Evolutionary conservation across 495 filamentous ascomycete genomes (phyloP).

Genomic region (Evernia prunastri): DNA sequence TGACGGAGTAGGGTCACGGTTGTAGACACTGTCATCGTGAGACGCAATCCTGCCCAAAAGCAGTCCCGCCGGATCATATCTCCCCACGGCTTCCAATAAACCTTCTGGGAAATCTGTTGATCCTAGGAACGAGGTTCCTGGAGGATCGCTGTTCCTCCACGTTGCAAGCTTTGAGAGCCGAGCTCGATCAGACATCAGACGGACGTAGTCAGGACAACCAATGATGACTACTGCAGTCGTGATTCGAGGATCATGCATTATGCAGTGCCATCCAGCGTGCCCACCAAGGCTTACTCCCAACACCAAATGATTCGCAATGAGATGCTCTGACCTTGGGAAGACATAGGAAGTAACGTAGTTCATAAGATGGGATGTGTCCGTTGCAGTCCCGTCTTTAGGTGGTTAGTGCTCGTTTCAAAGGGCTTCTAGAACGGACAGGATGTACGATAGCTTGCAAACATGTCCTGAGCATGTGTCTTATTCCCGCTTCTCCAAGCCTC

Average conservation of each 20-base stretch:
- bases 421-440: neutral
- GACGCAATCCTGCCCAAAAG: slow-evolving; percentile 47
- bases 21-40: slow-evolving; percentile 17
- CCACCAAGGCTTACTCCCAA: slow-evolving; percentile 82
- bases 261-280: slow-evolving; percentile 77
- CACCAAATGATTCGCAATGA: slow-evolving; percentile 64
- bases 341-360: slow-evolving; percentile 70
- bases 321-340: slow-evolving; percentile 47
- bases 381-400: slow-evolving; percentile 58
- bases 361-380: slow-evolving; percentile 65
- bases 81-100: slow-evolving; percentile 54
- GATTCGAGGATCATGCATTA: slow-evolving; percentile 73
- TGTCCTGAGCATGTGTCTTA: slow-evolving; percentile 74
- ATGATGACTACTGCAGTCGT: slow-evolving; percentile 71
- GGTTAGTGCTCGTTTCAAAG: neutral
- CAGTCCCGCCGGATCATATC: slow-evolving; percentile 63
- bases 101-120: slow-evolving; percentile 66
- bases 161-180: slow-evolving; percentile 60
- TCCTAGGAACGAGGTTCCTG: slow-evolving; percentile 62
- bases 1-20: slow-evolving; percentile 35
- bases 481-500: slow-evolving; percentile 77
- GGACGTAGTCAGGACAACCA: slow-evolving; percentile 81
- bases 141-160: slow-evolving; percentile 46
- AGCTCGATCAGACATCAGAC: slow-evolving; percentile 73
- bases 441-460: slow-evolving; percentile 63